These are phyloP conservation scores for Clonostachys byssicola DNA, from an alignment of 2,329 filamentous ascomycete species.

Conservation along the genomic window DNA sequence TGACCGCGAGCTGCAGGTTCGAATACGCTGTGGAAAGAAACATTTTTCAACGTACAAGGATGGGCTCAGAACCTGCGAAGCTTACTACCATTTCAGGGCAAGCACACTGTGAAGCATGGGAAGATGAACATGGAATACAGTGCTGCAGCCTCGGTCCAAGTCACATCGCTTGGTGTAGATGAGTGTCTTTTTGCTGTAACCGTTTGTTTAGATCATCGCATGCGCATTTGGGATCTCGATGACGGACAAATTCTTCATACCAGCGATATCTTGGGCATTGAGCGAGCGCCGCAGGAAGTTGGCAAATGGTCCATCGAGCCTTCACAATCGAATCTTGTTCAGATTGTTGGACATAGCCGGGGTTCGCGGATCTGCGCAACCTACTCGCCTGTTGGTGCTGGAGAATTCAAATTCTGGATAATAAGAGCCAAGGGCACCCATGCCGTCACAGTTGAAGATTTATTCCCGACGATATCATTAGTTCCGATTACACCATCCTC, in stretches of 20 bases:
- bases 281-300: constrained; percentile 61
- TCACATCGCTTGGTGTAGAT: constrained; percentile 45
- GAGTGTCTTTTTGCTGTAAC: constrained; percentile 62
- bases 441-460: constrained; percentile 62
- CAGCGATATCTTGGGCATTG: constrained; percentile 71
- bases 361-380: constrained; percentile 63
- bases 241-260: constrained; percentile 73
- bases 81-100: constrained; percentile 62
- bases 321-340: constrained; percentile 71
- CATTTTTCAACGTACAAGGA: constrained; percentile 68
- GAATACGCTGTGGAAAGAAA: constrained; percentile 58
- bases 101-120: constrained; percentile 59
- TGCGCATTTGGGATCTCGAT: constrained; percentile 87
- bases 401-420: constrained; percentile 93
- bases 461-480: constrained; percentile 58
- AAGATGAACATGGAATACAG: constrained; percentile 63
- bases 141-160: constrained; percentile 60
- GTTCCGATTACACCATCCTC: constrained; percentile 66
- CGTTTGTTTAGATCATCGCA: constrained; percentile 80
- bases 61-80: constrained; percentile 66
- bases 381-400: constrained; percentile 81
- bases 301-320: constrained; percentile 77
- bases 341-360: constrained; percentile 57
- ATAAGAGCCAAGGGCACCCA: constrained; percentile 63
- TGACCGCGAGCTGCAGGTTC: constrained; percentile 11